Base-by-base conservation (phyloP, 352 stramenopile species). In the Globisporangium carolinianum region DNA sequence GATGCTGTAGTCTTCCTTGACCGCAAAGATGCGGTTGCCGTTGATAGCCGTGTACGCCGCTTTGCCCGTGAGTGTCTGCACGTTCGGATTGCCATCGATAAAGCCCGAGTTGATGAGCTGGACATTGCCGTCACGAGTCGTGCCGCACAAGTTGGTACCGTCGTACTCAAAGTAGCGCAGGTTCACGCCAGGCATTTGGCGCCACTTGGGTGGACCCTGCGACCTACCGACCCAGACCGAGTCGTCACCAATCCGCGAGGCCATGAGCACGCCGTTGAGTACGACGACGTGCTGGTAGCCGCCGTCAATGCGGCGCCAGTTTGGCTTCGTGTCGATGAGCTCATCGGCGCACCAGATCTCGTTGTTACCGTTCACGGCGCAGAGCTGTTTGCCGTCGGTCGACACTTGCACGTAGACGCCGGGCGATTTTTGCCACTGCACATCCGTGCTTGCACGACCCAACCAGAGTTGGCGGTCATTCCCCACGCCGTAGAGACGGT, bases 351-450 rank as follows among this genome's bases (percentile, higher is more conserved):
- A 73, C 55, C 47, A 73, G 51, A 73, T 60, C 36, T 67, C 51
- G 56, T 67, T 51, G 37, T 0, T 38, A 5, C 11, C 17, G 58
- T 54, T 64, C n/a, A 47, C 43, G 10, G 50, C 66, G 36, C 66
- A 73, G 45, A 73, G 48, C 43, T 68, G 57, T 48, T 72, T 69
- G 54, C 66, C 66, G 39, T 73, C 62, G 9, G 55, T 65, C 41
- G 66, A 70, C 36, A 69, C 55, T 42, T 65, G 55, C 56, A 64
- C 64, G 38, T 65, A 60, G 41, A 47, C 45, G 11, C 62, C 62
- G 2, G 58, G 55, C 8, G 67, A 47, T 37, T 66, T 8, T 0
- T 17, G 10, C 66, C 66, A 72, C 5, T 53, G 38, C 1, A 58
- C 24, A 1, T 48, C 50, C n/a, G 55, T 58, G 24, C n/a, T 4